These are phyloP conservation scores for Phytopythium cucurbitacearum DNA, from an alignment of 352 stramenopile species.

Conservation along the genomic window DNA sequence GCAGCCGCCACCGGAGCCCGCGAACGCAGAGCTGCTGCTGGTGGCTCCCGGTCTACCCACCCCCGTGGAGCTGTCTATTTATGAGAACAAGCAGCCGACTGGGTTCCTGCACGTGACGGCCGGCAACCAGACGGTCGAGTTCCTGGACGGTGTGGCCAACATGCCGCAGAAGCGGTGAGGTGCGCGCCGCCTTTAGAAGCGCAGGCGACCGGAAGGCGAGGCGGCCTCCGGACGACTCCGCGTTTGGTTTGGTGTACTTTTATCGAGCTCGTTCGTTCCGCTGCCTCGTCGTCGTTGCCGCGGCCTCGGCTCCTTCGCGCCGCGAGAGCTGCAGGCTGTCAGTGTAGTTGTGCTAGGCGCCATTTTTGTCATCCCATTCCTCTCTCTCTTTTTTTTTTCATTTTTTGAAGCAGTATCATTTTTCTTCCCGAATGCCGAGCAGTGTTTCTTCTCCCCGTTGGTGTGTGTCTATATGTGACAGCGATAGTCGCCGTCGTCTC, in stretches of 20 bases:
- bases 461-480: slow-evolving; percentile 6
- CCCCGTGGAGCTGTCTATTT: slow-evolving; percentile 77
- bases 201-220: neutral
- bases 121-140: slow-evolving; percentile 82
- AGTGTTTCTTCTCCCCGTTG: neutral
- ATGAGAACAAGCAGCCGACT: slow-evolving; percentile 81
- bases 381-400: neutral
- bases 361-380: too few relatives aligned
- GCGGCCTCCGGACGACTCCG: too few relatives aligned
- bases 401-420: neutral
- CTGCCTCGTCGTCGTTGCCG: too few relatives aligned
- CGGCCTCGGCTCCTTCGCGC: too few relatives aligned
- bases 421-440: neutral
- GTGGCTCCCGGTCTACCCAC: slow-evolving; percentile 70
- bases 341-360: too few relatives aligned
- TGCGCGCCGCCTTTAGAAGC: neutral
- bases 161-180: slow-evolving; percentile 77
- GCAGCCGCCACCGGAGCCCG: slow-evolving; percentile 33
- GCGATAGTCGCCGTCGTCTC: slow-evolving; percentile 2
- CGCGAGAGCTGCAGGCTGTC: too few relatives aligned
- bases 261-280: too few relatives aligned
- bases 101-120: slow-evolving; percentile 75
- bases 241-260: too few relatives aligned
- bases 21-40: slow-evolving; percentile 43
- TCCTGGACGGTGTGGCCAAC: slow-evolving; percentile 76